Evolutionary conservation across 2,329 filamentous ascomycete genomes (phyloP).

Genomic region (Rasamsonia emersonii): DNA sequence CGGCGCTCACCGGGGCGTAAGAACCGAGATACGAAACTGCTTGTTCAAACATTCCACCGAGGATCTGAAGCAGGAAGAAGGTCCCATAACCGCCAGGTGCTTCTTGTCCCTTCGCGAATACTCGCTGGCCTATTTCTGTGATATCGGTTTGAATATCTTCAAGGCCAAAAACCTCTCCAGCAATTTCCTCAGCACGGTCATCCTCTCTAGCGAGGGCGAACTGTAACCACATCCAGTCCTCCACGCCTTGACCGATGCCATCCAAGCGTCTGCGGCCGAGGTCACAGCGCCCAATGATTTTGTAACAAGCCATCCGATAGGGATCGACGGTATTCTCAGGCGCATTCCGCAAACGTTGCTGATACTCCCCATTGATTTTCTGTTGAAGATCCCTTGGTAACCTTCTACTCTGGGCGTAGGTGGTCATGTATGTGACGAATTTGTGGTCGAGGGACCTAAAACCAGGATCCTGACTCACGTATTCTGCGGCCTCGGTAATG

Average conservation of each 20-base stretch:
- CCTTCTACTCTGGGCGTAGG: slow-evolving; percentile 71
- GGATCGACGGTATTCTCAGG: slow-evolving; percentile 85
- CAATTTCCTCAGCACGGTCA: slow-evolving; percentile 52
- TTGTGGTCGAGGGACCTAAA: slow-evolving; percentile 88
- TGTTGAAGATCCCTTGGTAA: slow-evolving; percentile 73
- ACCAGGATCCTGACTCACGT: slow-evolving; percentile 69
- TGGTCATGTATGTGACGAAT: slow-evolving; percentile 78
- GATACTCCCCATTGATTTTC: slow-evolving; percentile 83
- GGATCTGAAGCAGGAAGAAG: slow-evolving; percentile 85
- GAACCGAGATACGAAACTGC: slow-evolving; percentile 85
- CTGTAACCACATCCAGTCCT: slow-evolving; percentile 61
- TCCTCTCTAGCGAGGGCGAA: slow-evolving; percentile 56
- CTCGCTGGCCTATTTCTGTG: slow-evolving; percentile 77
- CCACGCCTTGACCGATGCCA: slow-evolving; percentile 50
- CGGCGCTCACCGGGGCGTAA: slow-evolving; percentile 85
- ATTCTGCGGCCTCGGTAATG: slow-evolving; percentile 72
- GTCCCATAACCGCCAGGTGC: slow-evolving; percentile 74
- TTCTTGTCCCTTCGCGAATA: slow-evolving; percentile 77
- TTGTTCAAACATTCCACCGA: slow-evolving; percentile 89
- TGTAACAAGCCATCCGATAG: slow-evolving; percentile 95
- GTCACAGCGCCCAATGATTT: slow-evolving; percentile 78
- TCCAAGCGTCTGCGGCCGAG: slow-evolving; percentile 50
- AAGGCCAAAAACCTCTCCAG: slow-evolving; percentile 54
- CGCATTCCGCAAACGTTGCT: slow-evolving; percentile 72
- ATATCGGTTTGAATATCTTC: slow-evolving; percentile 70